Percentiles rank a stretch among this genome's conserved stretches.
phyloP scores from a whole-genome alignment of 305 asterid genomes.

The Fraxinus nigra region DNA sequence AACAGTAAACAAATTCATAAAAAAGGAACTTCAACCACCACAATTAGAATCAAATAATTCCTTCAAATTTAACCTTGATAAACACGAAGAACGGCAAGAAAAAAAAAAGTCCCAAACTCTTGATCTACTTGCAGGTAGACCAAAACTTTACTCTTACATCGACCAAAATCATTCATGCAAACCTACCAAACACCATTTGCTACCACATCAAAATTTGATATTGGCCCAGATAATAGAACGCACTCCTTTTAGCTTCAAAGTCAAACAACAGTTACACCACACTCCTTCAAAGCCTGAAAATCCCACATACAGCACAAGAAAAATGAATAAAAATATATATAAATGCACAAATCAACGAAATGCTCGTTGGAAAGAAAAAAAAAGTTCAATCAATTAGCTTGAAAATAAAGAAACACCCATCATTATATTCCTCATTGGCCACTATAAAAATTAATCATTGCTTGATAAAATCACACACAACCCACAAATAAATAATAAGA shows the following conservation, averaged over 20 bases:
- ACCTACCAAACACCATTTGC: slow-evolving; percentile 15
- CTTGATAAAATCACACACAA: background rate
- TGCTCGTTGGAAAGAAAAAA: background rate
- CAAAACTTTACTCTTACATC: slow-evolving; percentile 17
- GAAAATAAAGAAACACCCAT: slow-evolving; percentile 40
- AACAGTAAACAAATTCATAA: background rate
- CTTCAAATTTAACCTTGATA: background rate
- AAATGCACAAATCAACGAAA: slow-evolving; percentile 26
- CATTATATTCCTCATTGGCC: slow-evolving; percentile 31
- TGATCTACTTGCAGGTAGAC: slow-evolving; percentile 10
- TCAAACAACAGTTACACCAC: slow-evolving; percentile 40
- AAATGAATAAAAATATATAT: slow-evolving; percentile 7
- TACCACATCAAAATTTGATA: slow-evolving; percentile 33
- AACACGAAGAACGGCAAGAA: background rate
- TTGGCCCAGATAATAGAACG: slow-evolving; percentile 19
- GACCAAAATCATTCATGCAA: slow-evolving; percentile 16
- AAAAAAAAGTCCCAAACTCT: slow-evolving; percentile 16
- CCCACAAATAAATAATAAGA: slow-evolving; percentile 7
- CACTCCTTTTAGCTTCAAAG: slow-evolving; percentile 52
- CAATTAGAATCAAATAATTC: background rate
- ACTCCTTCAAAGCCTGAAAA: slow-evolving; percentile 57
- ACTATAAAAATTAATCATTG: slow-evolving; percentile 30
- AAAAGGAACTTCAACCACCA: slow-evolving; percentile 1
- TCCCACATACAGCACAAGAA: slow-evolving; percentile 16
- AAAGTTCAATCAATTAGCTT: slow-evolving; percentile 35